Percentiles rank a stretch among this genome's conserved stretches.
phyloP scores from a whole-genome alignment of 2,329 filamentous ascomycete genomes.

The Zarea fungicola region DNA sequence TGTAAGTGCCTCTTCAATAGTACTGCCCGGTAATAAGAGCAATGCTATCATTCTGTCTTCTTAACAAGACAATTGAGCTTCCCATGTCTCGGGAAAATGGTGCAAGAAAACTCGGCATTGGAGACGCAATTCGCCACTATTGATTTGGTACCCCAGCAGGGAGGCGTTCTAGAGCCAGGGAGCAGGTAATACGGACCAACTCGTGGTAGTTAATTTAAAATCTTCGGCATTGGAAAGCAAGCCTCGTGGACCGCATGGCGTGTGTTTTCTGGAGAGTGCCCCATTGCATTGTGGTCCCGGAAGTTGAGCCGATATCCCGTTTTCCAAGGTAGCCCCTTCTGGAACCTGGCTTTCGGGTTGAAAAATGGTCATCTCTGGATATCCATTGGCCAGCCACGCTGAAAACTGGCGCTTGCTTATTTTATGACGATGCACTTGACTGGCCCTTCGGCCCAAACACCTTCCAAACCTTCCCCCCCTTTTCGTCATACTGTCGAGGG shows the following conservation, averaged over 20 bases:
- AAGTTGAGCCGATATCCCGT: conserved; percentile 4
- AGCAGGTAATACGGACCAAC: not conserved
- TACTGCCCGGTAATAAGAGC: too few relatives aligned
- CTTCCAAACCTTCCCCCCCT: too few relatives aligned
- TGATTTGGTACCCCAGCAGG: too few relatives aligned
- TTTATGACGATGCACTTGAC: not conserved
- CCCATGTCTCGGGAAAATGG: too few relatives aligned
- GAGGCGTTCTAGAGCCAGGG: not conserved
- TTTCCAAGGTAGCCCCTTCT: not conserved
- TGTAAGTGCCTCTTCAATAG: too few relatives aligned
- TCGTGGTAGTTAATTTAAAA: not conserved
- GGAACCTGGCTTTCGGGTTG: not conserved
- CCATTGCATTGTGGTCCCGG: conserved; percentile 4
- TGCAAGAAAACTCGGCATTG: too few relatives aligned
- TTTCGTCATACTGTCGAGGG: too few relatives aligned
- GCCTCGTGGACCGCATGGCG: conserved; percentile 8
- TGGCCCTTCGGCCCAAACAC: not conserved
- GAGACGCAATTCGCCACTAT: too few relatives aligned
- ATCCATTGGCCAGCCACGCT: not conserved
- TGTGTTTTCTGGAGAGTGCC: not conserved
- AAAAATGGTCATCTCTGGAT: not conserved
- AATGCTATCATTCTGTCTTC: too few relatives aligned
- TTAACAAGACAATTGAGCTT: too few relatives aligned
- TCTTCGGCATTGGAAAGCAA: not conserved
- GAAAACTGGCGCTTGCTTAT: not conserved